Base-by-base conservation (phyloP, 2,329 filamentous ascomycete genomes). In the Mycosphaerella sp. region DNA sequence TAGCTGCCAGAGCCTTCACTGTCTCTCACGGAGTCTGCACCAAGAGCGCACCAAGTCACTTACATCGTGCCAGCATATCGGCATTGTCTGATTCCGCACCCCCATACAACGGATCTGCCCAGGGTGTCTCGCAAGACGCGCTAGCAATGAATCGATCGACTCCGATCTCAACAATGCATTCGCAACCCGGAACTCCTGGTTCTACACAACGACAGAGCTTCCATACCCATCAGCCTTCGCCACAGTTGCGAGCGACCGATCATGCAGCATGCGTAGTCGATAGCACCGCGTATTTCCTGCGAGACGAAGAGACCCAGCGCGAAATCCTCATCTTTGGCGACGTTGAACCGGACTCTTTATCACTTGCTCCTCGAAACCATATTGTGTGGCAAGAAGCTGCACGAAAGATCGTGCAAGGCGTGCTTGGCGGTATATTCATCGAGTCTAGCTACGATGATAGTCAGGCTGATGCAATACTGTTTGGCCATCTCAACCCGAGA, bases 311-410 rank as follows among this genome's bases (percentile, higher is more conserved):
- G 7, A 86, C 82, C 0, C 79, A 80, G 1, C 79, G 79, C 28
- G 91, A 98, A 69, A 80, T 97, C 2, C 79, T 98, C 53, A 87
- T 98, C 43, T 97, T 96, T 66, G 93, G 93, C 14, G 93, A 98
- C 59, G 87, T 97, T 34, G 93, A 98, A 65, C 89, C 93, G 0
- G 93, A 98, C 68, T 85, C 82, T 7, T 71, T 97, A 21, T 94
- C 89, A 0, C 70, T 91, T 1, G 85, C 81, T 1, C 89, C 91
- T 1, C 82, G 90, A 18, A 97, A 93, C 59, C 72, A 78, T n/a
- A 75, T 76, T 12, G 82, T 98, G 12, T 98, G 93, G 93, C 79
- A 81, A 58, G 87, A 93, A 63, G 91, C 91, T 0, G 91, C 90
- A 0, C 85, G 85, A 7, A 95, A 94, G 66, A 82, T 98, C 21